A percentile compares a stretch with the other conserved stretches of the same genome.
These are phyloP conservation scores for Talaromyces pinophilus DNA, from an alignment of 2,329 filamentous ascomycete genomes.

Conservation along the genomic window DNA sequence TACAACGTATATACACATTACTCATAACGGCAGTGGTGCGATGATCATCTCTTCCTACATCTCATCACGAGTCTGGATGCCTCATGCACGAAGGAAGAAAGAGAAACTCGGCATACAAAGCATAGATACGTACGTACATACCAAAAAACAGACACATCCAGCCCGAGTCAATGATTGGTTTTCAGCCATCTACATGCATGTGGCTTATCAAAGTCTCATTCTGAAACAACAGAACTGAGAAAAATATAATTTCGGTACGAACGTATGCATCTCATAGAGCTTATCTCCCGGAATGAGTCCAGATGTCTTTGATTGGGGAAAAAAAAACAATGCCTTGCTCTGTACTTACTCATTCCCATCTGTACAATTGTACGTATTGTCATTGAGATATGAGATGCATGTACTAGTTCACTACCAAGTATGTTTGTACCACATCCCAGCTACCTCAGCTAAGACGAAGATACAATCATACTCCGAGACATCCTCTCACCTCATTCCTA, in stretches of 20 bases:
- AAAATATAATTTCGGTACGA: not conserved
- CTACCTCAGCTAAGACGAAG: not conserved
- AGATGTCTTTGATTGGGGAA: not conserved
- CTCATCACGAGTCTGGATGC: not conserved
- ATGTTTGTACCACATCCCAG: not conserved
- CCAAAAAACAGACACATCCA: not conserved
- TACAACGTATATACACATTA: not conserved
- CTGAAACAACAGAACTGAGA: constrained; percentile 8
- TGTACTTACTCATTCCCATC: not conserved
- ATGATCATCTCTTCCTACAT: not conserved
- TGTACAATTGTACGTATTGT: not conserved
- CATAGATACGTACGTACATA: not conserved
- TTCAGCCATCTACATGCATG: not conserved
- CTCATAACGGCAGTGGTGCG: not conserved
- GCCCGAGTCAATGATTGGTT: not conserved
- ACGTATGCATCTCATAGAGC: not conserved
- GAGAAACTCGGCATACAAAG: not conserved
- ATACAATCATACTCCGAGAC: not conserved
- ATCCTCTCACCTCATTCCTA: not conserved
- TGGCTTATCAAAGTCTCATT: constrained; percentile 17
- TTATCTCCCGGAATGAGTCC: constrained; percentile 4
- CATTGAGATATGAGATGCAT: not conserved
- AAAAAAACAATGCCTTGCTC: constrained; percentile 1
- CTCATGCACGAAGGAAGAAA: not conserved
- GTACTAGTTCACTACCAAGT: not conserved